These are phyloP conservation scores for Candida frijolesensis DNA, from an alignment of 1,139 yeast genomes.

Conservation along the genomic window DNA sequence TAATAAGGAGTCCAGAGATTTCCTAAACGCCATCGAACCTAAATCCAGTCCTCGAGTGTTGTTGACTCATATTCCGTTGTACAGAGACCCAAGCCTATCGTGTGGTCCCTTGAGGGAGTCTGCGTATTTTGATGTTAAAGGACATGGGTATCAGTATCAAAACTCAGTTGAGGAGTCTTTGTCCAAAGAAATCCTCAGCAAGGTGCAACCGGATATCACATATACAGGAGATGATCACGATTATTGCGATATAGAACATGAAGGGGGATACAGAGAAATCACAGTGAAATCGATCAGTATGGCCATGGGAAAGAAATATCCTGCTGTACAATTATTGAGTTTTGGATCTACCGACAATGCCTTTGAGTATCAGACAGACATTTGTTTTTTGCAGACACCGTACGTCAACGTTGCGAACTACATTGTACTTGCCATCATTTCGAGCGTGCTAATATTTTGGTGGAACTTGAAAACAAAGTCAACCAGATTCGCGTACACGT, in stretches of 20 bases:
- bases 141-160: slow-evolving; percentile 56
- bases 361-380: slow-evolving; percentile 33
- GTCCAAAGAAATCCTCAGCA: slow-evolving; percentile 57
- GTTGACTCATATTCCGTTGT: slow-evolving; percentile 53
- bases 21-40: slow-evolving; percentile 20
- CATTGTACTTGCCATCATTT: slow-evolving; percentile 36
- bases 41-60: slow-evolving; percentile 37
- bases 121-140: slow-evolving; percentile 21
- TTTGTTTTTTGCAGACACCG: slow-evolving; percentile 55
- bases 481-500: slow-evolving; percentile 16
- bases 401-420: slow-evolving; percentile 46
- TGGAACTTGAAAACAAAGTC: slow-evolving; percentile 30
- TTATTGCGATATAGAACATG: slow-evolving; percentile 52
- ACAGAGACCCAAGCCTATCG: slow-evolving; percentile 32
- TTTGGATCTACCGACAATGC: slow-evolving; percentile 22
- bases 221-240: slow-evolving; percentile 98
- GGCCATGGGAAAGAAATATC: slow-evolving; percentile 60
- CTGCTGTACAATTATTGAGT: slow-evolving; percentile 55
- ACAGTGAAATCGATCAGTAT: slow-evolving; percentile 59
- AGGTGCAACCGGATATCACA: slow-evolving; percentile 64
- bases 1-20: slow-evolving; percentile 28
- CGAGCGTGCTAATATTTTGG: slow-evolving; percentile 30
- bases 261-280: slow-evolving; percentile 36
- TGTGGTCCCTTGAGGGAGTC: slow-evolving; percentile 54
- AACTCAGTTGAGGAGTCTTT: slow-evolving; percentile 54